Evolutionary conservation across 192 early-diverging fungal species (phyloP).

Genomic region (Linnemannia schmuckeri): DNA sequence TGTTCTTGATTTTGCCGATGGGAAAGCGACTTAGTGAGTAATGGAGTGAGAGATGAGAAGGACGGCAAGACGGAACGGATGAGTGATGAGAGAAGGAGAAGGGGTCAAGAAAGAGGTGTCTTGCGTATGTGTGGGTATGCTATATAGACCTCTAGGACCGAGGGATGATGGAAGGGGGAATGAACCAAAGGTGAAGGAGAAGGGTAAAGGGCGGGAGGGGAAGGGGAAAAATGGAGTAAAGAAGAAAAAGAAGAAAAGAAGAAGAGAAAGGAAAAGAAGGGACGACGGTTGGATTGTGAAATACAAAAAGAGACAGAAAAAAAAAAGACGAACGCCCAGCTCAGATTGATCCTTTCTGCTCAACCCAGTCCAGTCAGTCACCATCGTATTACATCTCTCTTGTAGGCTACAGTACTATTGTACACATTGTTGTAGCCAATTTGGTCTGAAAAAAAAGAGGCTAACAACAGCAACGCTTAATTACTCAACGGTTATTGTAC

Average conservation of each 20-base stretch:
- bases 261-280: not conserved
- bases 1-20: not conserved
- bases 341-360: too few relatives aligned
- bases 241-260: not conserved
- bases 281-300: not conserved
- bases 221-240: not conserved
- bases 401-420: not conserved
- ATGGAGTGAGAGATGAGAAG: not conserved
- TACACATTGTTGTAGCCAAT: not conserved
- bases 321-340: conserved; percentile 2
- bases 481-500: not conserved
- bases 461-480: not conserved
- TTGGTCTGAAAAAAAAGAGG: not conserved
- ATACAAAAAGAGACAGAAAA: not conserved
- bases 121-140: not conserved
- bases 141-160: not conserved
- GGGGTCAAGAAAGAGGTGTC: not conserved
- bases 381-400: too few relatives aligned
- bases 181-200: not conserved
- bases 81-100: conserved; percentile 5
- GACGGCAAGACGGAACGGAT: not conserved
- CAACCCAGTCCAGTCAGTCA: too few relatives aligned
- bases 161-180: conserved; percentile 10
- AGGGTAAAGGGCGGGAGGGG: not conserved
- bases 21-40: not conserved